Base-by-base conservation (phyloP, 73 alveolate species). In the Uronychia setigera region DNA sequence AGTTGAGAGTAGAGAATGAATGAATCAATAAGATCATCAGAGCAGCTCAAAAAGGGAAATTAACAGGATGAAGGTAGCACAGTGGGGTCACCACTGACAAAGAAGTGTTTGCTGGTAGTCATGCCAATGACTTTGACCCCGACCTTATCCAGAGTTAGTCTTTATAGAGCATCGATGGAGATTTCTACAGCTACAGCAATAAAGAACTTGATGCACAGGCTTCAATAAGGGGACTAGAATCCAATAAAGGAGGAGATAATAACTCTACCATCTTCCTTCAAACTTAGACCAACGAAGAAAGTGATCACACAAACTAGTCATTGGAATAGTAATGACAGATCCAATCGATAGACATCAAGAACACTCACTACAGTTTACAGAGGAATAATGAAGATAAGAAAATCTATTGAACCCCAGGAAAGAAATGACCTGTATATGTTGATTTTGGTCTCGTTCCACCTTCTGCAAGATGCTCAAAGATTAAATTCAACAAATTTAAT, bases 371-470 rank as follows among this genome's bases (percentile, higher is more conserved):
- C 19, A n/a, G n/a, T n/a, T n/a, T n/a, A n/a, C n/a, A n/a, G n/a
- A n/a, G n/a, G n/a, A n/a, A n/a, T n/a, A n/a, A n/a, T n/a, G n/a
- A n/a, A n/a, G n/a, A n/a, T n/a, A n/a, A n/a, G n/a, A n/a, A n/a
- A n/a, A n/a, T n/a, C n/a, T n/a, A n/a, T n/a, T n/a, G n/a, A 46
- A 46, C 67, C 67, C 67, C 67, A 46, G 67, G n/a, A 46, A 46
- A 19, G 67, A 46, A 19, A 46, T 11, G 19, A 46, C 67, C 19
- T 19, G 5, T 11, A 46, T 46, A 11, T 46, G 67, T 46, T 46
- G 67, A 46, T 46, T 46, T 46, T 19, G 19, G 67, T 19, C 19
- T 46, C 5, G 19, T 46, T 46, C 67, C 67, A 11, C 67, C 67
- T 46, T 46, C 67, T 46, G 67, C n/a, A 46, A 46, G 19, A 19